Conservation (phyloP, 2,329 filamentous ascomycete genomes). For the Sporothrix luriei region DNA sequence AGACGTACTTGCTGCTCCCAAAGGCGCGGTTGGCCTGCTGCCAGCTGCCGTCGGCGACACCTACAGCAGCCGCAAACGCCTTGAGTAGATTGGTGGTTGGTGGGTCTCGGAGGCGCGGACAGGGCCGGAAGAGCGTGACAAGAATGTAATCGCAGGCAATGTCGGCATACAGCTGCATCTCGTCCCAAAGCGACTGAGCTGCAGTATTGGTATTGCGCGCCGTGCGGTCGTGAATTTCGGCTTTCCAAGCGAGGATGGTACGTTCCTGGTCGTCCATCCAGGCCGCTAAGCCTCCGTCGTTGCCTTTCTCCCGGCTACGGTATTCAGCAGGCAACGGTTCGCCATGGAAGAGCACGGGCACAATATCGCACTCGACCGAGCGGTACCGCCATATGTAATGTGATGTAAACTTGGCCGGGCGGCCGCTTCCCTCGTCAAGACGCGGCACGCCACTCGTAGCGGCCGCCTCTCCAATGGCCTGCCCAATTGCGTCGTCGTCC, state of each 20-base stretch:
- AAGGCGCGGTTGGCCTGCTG: constrained; percentile 28
- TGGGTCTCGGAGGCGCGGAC: constrained; percentile 26
- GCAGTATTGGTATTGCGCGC: constrained; percentile 9
- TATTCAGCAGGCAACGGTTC: constrained; percentile 15
- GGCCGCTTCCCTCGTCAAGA: not conserved
- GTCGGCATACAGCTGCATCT: constrained; percentile 30
- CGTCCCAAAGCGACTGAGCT: constrained; percentile 26
- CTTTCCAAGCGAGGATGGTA: constrained; percentile 21
- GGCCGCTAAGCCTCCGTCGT: not conserved
- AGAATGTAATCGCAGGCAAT: constrained; percentile 29
- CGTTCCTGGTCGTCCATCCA: constrained; percentile 28
- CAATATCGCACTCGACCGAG: constrained; percentile 25
- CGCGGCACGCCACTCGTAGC: not conserved
- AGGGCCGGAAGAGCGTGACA: constrained; percentile 28
- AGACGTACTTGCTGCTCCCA: constrained; percentile 29
- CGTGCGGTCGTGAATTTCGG: constrained; percentile 25
- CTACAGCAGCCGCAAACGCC: constrained; percentile 26
- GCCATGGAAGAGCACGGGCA: constrained; percentile 28
- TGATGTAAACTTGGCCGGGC: constrained; percentile 27
- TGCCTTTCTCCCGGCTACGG: not conserved
- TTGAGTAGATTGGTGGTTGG: constrained; percentile 20
- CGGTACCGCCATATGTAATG: constrained; percentile 28
- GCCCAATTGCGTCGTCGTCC: constrained; percentile 16
- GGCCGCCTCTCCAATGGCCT: not conserved
- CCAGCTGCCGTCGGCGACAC: constrained; percentile 30